Evolutionary conservation across 2,329 filamentous ascomycete species (phyloP).

Genomic region (Pseudopithomyces maydicus): DNA sequence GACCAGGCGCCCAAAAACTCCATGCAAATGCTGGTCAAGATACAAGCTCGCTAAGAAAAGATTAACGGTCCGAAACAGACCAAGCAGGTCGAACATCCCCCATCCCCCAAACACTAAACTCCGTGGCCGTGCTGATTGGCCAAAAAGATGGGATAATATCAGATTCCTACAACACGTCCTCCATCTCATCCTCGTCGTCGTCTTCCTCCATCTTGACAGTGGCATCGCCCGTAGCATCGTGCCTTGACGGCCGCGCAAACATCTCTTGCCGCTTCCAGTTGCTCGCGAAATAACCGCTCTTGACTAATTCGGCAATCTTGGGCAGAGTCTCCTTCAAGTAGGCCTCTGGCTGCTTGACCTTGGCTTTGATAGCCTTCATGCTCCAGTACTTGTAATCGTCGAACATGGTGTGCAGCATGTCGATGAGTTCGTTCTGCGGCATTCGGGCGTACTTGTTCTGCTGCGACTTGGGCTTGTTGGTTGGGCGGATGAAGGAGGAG

Average conservation of each 20-base stretch:
- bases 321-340: slow-evolving; percentile 86
- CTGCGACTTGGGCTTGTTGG: slow-evolving; percentile 28
- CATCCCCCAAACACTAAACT: background rate
- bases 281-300: slow-evolving; percentile 82
- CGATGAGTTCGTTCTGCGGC: slow-evolving; percentile 83
- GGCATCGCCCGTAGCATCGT: slow-evolving; percentile 46
- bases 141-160: background rate
- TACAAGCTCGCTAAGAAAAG: background rate
- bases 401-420: slow-evolving; percentile 84
- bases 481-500: slow-evolving; percentile 36
- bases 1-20: background rate
- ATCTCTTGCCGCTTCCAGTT: slow-evolving; percentile 69
- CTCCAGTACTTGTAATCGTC: slow-evolving; percentile 88
- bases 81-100: background rate
- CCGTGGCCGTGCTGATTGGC: background rate
- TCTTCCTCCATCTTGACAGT: slow-evolving; percentile 66
- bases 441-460: slow-evolving; percentile 85
- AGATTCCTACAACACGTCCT: slow-evolving; percentile 64
- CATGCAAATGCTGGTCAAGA: background rate
- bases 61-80: background rate
- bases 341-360: slow-evolving; percentile 86
- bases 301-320: slow-evolving; percentile 80
- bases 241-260: background rate
- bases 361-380: slow-evolving; percentile 81
- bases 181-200: slow-evolving; percentile 74